A percentile compares a stretch with the other conserved stretches of the same genome.
phyloP scores from a whole-genome alignment of 345 rosid species.

The Camelina neglecta region DNA sequence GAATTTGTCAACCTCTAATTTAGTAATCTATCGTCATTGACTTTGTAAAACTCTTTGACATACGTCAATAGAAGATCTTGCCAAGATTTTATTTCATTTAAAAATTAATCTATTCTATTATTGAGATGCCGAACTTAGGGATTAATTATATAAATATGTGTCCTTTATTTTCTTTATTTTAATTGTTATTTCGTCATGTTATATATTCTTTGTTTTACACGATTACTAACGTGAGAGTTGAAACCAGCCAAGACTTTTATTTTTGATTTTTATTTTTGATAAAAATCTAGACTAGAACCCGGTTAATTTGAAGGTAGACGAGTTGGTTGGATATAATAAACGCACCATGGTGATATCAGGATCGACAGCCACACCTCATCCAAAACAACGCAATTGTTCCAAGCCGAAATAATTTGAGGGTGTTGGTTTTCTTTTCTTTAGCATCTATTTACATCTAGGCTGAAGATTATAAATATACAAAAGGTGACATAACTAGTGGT shows the following conservation, averaged over 20 bases:
- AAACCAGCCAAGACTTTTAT: background rate
- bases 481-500: too few relatives aligned
- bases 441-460: background rate
- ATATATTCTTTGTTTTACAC: slow-evolving; percentile 9
- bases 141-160: slow-evolving; percentile 16
- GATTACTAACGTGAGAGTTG: slow-evolving; percentile 31
- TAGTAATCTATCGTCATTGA: slow-evolving; percentile 25
- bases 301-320: background rate
- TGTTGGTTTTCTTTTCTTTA: background rate
- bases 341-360: too few relatives aligned
- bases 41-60: slow-evolving; percentile 39
- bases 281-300: background rate
- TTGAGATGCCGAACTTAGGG: slow-evolving; percentile 38
- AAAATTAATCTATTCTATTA: background rate
- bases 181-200: slow-evolving; percentile 7
- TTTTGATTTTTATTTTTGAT: background rate
- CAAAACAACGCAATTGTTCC: background rate
- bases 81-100: slow-evolving; percentile 34
- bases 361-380: too few relatives aligned
- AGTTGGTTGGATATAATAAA: too few relatives aligned
- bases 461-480: too few relatives aligned
- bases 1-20: slow-evolving; percentile 28
- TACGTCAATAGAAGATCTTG: slow-evolving; percentile 44
- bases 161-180: slow-evolving; percentile 11
- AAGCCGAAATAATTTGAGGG: background rate